Evolutionary conservation across 139 green algal genomes (phyloP).

Genomic region (Pedinophyceae sp.): DNA sequence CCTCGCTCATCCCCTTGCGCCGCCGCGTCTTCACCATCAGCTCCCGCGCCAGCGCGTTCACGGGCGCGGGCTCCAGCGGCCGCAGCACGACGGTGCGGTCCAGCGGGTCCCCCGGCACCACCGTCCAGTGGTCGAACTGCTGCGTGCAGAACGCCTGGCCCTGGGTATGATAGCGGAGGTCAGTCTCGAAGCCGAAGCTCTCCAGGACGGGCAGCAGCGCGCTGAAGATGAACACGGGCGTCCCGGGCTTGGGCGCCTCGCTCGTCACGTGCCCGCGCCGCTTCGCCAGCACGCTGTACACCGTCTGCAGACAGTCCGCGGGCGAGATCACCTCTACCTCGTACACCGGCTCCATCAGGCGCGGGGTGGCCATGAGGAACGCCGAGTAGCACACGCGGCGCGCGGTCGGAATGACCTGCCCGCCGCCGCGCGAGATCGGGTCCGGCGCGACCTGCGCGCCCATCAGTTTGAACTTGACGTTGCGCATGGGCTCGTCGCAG

Average conservation of each 20-base stretch:
- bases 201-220: conserved; percentile 91
- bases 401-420: conserved; percentile 79
- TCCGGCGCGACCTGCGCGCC: conserved; percentile 40
- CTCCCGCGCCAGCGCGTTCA: conserved; percentile 50
- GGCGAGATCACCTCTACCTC: conserved; percentile 25
- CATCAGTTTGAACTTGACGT: conserved; percentile 91
- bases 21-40: conserved; percentile 96
- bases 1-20: conserved; percentile 90
- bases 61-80: conserved; percentile 76
- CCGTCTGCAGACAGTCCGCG: conserved; percentile 66
- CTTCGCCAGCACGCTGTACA: conserved; percentile 94
- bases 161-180: conserved; percentile 92
- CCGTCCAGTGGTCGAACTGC: conserved; percentile 92
- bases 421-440: conserved; percentile 66
- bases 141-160: conserved; percentile 89
- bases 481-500: conserved; percentile 94
- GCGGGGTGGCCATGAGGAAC: conserved; percentile 92
- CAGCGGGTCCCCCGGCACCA: conserved; percentile 76
- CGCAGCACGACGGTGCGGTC: conserved; percentile 74
- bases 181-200: conserved; percentile 96
- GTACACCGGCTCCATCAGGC: conserved; percentile 94
- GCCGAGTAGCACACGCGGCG: conserved; percentile 80
- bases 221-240: conserved; percentile 69
- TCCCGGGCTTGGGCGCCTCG: conserved; percentile 65
- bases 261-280: conserved; percentile 81